Base-by-base conservation (phyloP, 345 rosid genomes). In the Lumnitzera racemosa region DNA sequence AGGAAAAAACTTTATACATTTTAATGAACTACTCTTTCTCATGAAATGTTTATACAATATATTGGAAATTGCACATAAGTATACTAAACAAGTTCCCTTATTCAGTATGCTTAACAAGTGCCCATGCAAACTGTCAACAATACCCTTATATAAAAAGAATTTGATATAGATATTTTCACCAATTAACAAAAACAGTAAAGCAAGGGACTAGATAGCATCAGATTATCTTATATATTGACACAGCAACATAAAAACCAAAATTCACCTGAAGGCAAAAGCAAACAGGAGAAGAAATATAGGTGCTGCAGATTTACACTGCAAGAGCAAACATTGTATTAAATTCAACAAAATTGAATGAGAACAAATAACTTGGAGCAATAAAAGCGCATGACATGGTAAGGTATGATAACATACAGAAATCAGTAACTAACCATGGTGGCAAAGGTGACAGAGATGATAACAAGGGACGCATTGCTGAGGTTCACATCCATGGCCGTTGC, bases 241-340 rank as follows among this genome's bases (percentile, higher is more conserved):
- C 43, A 36, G 11, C 10, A 7, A 9, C 11, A 36, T 36, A 49
- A 47, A 54, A 51, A n/a, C 27, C 49, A 59, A 63, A 72, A 55
- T 51, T 71, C 70, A 95, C 99, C 96, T 95, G 92, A 95, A 95
- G 59, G 97, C 97, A 85, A 95, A 95, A 70, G 99, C 96, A 69
- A 95, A 95, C 46, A 95, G 65, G 58, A 95, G 88, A 68, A 95
- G 99, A 77, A 90, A 95, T 79, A 95, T 86, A 47, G 99, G 99
- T 53, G 96, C 72, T 50, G 97, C 99, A 61, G 99, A 94, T 86
- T 94, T 94, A 81, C 99, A 94, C 97, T 94, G 88, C 84, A 80
- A 59, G 55, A 8, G 62, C 24, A 57, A 47, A 43, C 53, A 24
- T 59, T 13, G 61, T 23, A 46, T 13, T 62, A 24, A 58, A 53